Conservation (phyloP, 129 eudicot species). For the Centella asiatica region DNA sequence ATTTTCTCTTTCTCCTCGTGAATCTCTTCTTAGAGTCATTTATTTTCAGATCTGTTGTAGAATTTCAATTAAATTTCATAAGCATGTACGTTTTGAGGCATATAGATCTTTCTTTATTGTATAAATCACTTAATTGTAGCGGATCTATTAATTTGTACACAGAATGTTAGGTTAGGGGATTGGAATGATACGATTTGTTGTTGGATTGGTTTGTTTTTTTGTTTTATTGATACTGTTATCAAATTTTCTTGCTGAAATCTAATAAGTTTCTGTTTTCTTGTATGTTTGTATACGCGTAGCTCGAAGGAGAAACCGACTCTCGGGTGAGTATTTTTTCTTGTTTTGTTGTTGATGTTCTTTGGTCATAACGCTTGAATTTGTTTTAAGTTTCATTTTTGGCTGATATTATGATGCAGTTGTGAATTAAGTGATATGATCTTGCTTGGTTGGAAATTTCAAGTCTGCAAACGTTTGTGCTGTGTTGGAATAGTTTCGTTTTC, state of each 20-base stretch:
- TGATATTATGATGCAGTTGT: too few species aligned
- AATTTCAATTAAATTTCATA: neutral
- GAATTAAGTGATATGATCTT: too few species aligned
- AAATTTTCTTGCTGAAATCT: neutral
- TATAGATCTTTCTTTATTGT: neutral
- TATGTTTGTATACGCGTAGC: constrained; percentile 59
- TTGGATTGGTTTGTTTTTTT: neutral
- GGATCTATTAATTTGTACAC: too few species aligned
- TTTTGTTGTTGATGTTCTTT: neutral
- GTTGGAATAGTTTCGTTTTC: too few species aligned
- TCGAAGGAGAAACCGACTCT: constrained; percentile 99
- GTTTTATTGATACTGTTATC: neutral
- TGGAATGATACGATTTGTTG: too few species aligned
- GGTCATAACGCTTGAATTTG: neutral
- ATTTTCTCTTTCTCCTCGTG: neutral
- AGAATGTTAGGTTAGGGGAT: too few species aligned
- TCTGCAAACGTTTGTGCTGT: too few species aligned
- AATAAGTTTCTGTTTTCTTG: constrained; percentile 11
- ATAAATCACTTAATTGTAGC: too few species aligned
- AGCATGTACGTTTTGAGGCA: neutral
- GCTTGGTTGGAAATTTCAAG: too few species aligned
- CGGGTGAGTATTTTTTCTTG: constrained; percentile 49
- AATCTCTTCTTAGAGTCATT: neutral
- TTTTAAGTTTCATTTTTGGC: too few species aligned
- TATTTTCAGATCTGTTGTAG: constrained; percentile 29